phyloP scores from a whole-genome alignment of 805 yeast genomes.

The Groenewaldozyma tartarivorans region DNA sequence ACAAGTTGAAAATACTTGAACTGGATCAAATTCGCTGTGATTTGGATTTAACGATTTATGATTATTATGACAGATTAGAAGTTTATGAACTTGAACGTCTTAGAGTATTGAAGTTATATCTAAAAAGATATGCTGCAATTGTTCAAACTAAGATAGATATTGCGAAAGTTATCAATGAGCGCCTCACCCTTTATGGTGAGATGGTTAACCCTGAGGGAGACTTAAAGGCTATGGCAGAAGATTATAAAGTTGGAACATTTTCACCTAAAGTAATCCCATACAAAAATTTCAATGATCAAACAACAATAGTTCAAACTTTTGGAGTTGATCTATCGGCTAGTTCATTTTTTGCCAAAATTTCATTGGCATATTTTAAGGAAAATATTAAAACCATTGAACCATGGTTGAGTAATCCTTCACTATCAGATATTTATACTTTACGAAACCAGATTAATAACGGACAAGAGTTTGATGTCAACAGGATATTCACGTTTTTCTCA shows the following conservation, averaged over 20 bases:
- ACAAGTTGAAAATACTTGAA: constrained; percentile 42
- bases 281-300: constrained; percentile 60
- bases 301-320: constrained; percentile 51
- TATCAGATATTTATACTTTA: constrained; percentile 44
- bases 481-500: constrained; percentile 35
- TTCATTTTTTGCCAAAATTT: constrained; percentile 50
- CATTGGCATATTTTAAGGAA: constrained; percentile 41
- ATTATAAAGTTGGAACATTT: constrained; percentile 61
- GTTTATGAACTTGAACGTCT: constrained; percentile 65
- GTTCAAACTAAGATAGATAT: constrained; percentile 34
- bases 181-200: constrained; percentile 26
- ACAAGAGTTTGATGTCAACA: constrained; percentile 19
- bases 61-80: constrained; percentile 60
- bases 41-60: constrained; percentile 56
- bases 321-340: constrained; percentile 68
- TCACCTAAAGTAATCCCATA: constrained; percentile 61
- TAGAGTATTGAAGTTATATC: constrained; percentile 55
- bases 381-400: constrained; percentile 1
- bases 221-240: constrained; percentile 47
- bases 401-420: not conserved
- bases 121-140: constrained; percentile 50
- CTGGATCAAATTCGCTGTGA: constrained; percentile 59
- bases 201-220: constrained; percentile 57
- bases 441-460: constrained; percentile 35
- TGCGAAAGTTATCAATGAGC: constrained; percentile 4